phyloP scores from a whole-genome alignment of 2,329 filamentous ascomycete species.

The Ophiostoma sp. region DNA sequence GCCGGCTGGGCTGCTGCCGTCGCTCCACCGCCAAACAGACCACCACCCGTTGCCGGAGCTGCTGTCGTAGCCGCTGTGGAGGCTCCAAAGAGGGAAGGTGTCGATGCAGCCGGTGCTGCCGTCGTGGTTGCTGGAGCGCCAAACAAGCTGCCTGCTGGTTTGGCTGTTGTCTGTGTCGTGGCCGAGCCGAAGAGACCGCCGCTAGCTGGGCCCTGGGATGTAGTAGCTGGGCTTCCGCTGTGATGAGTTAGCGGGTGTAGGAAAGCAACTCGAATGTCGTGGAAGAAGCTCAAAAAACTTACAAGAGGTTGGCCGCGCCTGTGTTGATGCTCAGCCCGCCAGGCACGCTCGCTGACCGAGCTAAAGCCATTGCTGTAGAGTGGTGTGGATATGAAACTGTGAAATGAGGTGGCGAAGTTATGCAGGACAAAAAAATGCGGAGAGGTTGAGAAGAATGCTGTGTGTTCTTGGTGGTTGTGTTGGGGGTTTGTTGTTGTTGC shows the following conservation, averaged over 20 bases:
- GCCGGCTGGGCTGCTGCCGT: conserved; percentile 21
- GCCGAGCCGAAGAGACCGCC: conserved; percentile 37
- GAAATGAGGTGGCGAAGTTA: neutral
- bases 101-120: conserved; percentile 16
- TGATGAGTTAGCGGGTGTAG: neutral
- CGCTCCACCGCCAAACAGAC: conserved; percentile 17
- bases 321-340: conserved; percentile 65
- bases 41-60: neutral
- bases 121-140: conserved; percentile 24
- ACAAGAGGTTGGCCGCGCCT: conserved; percentile 59
- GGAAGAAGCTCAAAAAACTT: conserved; percentile 31
- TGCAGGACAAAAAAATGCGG: neutral
- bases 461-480: neutral
- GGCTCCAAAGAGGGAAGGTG: conserved; percentile 23
- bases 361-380: conserved; percentile 46
- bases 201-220: conserved; percentile 29
- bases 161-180: conserved; percentile 34
- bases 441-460: conserved; percentile 1
- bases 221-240: conserved; percentile 28
- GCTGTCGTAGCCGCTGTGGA: conserved; percentile 12
- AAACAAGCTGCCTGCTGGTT: conserved; percentile 24
- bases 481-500: conserved; percentile 3
- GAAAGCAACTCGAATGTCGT: neutral
- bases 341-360: conserved; percentile 60
- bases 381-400: neutral